These are phyloP conservation scores for Quercus rubra DNA, from an alignment of 306 rosid genomes.

Conservation along the genomic window DNA sequence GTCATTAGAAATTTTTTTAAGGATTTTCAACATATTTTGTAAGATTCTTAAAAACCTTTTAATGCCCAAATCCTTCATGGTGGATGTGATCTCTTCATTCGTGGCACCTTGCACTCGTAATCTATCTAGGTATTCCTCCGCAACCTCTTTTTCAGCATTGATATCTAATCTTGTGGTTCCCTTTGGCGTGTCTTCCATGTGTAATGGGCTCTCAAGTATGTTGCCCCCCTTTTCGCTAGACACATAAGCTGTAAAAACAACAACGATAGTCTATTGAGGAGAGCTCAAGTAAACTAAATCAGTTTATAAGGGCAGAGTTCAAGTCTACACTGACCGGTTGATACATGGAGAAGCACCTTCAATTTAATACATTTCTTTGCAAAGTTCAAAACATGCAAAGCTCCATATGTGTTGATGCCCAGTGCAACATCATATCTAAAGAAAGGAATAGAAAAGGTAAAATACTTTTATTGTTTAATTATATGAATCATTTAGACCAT, in stretches of 20 bases:
- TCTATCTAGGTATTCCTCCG: conserved; percentile 13
- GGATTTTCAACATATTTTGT: background rate
- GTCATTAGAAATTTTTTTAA: background rate
- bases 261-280: background rate
- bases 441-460: background rate
- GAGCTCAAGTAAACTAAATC: background rate
- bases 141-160: conserved; percentile 15
- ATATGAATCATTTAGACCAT: background rate
- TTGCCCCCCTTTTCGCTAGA: conserved; percentile 15
- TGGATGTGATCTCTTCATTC: conserved; percentile 4
- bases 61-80: conserved; percentile 15
- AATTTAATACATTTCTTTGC: conserved; percentile 29
- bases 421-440: conserved; percentile 35
- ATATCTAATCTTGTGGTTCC: conserved; percentile 22
- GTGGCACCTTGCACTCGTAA: background rate
- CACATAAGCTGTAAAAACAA: conserved; percentile 30
- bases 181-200: conserved; percentile 10
- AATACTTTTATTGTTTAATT: no score
- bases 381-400: conserved; percentile 13
- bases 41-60: conserved; percentile 17
- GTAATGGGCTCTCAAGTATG: conserved; percentile 20
- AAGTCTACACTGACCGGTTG: conserved; percentile 34
- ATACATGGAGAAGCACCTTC: conserved; percentile 32
- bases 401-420: conserved; percentile 32
- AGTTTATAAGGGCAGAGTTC: no score